Base-by-base conservation (phyloP, 1,284 basidiomycete species). In the Hymenochaete sp. region DNA sequence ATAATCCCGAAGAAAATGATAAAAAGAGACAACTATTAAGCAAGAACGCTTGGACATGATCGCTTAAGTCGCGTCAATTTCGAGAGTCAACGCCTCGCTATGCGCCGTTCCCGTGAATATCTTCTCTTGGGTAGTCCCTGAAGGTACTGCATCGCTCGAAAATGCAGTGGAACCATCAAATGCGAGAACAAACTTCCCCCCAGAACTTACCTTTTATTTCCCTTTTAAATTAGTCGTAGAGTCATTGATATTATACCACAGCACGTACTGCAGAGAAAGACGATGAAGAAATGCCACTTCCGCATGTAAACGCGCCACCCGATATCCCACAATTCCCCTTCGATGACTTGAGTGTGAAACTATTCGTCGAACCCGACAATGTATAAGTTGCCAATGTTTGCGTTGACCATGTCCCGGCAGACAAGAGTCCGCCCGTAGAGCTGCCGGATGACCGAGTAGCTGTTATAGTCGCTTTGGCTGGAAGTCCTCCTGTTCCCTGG, bases 111-210 rank as follows among this genome's bases (percentile, higher is more conserved):
- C 76, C 6, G 69, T 69, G 57, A 67, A 77, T 9, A 79, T 71
- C 6, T 68, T 61, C 55, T 68, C 67, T 45, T 74, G 73, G 0
- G 64, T 67, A 9, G 57, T 57, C 9, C 77, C 77, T 56, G 73
- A 78, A n/a, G 77, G 77, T 35, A 64, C 58, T 2, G 65, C 66
- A 50, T 69, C 68, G 51, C 72, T 75, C 16, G 68, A 66, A 59
- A 72, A 80, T 6, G 62, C 52, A 10, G 75, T 73, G 11, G 72
- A 73, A 11, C 75, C 75, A 2, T 61, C 59, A 47, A 67, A 73
- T 5, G 73, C 70, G 24, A 80, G 61, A 3, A 78, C 63, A 24
- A 77, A 53, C 40, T 61, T 59, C 32, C 67, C 55, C 2, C 73
- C 73, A 18, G 73, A 75, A 38, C 65, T 55, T 9, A 72, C 67